Evolutionary conservation across 768 basidiomycete species (phyloP), one percentile per base, ranked within the genome.

Genomic region (Lactarius akahatsu): DNA sequence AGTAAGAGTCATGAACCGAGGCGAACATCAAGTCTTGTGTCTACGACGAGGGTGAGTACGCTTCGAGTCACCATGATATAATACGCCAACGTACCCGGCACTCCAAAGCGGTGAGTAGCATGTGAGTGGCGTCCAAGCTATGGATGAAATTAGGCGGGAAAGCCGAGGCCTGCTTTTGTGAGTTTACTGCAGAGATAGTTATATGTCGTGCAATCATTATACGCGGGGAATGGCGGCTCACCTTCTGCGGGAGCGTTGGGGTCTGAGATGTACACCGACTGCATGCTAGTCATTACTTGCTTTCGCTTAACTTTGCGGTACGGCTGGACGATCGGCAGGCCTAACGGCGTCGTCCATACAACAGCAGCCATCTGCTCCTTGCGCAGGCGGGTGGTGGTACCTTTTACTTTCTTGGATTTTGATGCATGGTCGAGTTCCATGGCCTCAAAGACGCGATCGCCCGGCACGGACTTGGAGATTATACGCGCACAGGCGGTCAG

Each of bases 71-170:
- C 45, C 4, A 26, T 50, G 23, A 59, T 4, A 15, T 41, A 26
- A 20, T 54, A 59, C 52, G 54, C 15, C 50, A 16, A 77, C 88
- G 62, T 76, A 92, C 94, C 69, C 83, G 80, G 76, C 95, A 97
- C 70, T 94, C 90, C 57, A 96, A 81, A 11, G 96, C 95, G 2
- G 96, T 97, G 71, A 98, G 78, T 86, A 98, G 89, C 95, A 99
- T 98, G 78, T 99, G 97, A 1, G 96, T 96, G 2, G 97, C 97
- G 75, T 99, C 97, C 34, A 99, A 82, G 73, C 91, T 93, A 75
- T 99, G 97, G 61, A 99, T 94, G 73, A 96, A 98, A 79, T 99
- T 99, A 57, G 97, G 97, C 5, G 97, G 96, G 86, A 99, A 98
- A 0, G 97, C 97, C 18, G 94, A 87, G 0, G 94, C 92, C 76